Evolutionary conservation across 768 basidiomycete genomes (phyloP).

Genomic region (Lanmaoa pseudosensibilis): DNA sequence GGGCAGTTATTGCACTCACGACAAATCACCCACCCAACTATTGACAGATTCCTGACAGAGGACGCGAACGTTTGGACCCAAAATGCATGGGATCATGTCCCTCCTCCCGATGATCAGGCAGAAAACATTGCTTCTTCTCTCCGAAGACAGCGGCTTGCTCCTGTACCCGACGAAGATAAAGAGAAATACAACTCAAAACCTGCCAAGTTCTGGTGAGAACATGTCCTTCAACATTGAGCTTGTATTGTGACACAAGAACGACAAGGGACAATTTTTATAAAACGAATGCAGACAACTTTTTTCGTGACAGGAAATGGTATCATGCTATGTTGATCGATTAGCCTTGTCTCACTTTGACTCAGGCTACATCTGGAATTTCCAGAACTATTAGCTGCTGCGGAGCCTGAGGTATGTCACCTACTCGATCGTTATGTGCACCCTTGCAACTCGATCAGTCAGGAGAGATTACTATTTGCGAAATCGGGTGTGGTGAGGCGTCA

Average conservation of each 20-base stretch:
- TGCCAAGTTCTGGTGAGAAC: slow-evolving; percentile 63
- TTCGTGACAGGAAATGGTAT: slow-evolving; percentile 90
- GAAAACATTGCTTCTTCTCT: slow-evolving; percentile 71
- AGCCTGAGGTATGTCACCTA: slow-evolving; percentile 52
- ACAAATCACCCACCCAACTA: neutral
- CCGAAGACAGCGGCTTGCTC: slow-evolving; percentile 64
- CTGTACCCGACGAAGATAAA: slow-evolving; percentile 75
- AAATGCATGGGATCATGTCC: slow-evolving; percentile 92
- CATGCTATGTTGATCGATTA: neutral
- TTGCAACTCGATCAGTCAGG: slow-evolving; percentile 61
- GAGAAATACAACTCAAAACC: slow-evolving; percentile 71
- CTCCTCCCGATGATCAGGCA: slow-evolving; percentile 76
- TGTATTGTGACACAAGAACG: slow-evolving; percentile 22
- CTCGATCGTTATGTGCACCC: neutral
- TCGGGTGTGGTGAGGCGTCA: slow-evolving; percentile 76
- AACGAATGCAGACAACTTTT: slow-evolving; percentile 83
- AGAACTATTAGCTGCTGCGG: slow-evolving; percentile 71
- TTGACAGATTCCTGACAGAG: slow-evolving; percentile 68
- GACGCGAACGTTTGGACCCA: slow-evolving; percentile 79
- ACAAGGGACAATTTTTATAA: slow-evolving; percentile 94
- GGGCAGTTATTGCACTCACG: neutral
- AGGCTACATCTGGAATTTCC: slow-evolving; percentile 96
- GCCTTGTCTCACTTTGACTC: neutral
- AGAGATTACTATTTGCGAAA: slow-evolving; percentile 71
- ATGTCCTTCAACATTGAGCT: slow-evolving; percentile 28